A percentile compares a stretch with the other conserved stretches of the same genome.
Evolutionary conservation across 2,329 filamentous ascomycete genomes (phyloP).

Genomic region (Penicillium sp.): DNA sequence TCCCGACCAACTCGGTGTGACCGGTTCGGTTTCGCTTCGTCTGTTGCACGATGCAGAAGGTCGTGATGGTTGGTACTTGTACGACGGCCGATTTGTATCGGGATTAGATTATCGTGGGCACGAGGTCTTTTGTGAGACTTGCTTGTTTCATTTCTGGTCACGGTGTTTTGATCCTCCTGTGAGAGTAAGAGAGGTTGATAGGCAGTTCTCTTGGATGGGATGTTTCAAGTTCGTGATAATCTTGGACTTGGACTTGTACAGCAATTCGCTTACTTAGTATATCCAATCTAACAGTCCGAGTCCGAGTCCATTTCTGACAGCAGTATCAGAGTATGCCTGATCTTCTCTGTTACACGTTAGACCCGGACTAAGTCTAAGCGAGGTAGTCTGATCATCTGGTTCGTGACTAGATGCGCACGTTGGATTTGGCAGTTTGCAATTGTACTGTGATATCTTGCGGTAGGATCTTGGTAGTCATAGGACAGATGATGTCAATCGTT

Average conservation of each 20-base stretch:
- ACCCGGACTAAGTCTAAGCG: not conserved
- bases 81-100: not conserved
- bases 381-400: constrained; percentile 2
- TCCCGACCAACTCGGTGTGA: not conserved
- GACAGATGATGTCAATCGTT: not conserved
- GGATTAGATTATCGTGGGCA: not conserved
- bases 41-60: not conserved
- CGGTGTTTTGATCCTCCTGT: not conserved
- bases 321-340: not conserved
- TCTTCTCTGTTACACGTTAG: not conserved
- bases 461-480: not conserved
- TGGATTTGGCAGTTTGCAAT: not conserved
- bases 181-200: not conserved
- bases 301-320: no score
- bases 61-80: not conserved
- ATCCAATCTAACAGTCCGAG: no score
- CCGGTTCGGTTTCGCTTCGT: not conserved
- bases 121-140: not conserved
- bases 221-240: no score
- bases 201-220: no score
- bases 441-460: not conserved
- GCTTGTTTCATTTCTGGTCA: not conserved
- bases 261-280: no score
- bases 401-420: constrained; percentile 1
- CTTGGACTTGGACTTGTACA: no score